These are phyloP conservation scores for Zizania latifolia DNA, from an alignment of 176 grass and related monocot species.

Conservation along the genomic window DNA sequence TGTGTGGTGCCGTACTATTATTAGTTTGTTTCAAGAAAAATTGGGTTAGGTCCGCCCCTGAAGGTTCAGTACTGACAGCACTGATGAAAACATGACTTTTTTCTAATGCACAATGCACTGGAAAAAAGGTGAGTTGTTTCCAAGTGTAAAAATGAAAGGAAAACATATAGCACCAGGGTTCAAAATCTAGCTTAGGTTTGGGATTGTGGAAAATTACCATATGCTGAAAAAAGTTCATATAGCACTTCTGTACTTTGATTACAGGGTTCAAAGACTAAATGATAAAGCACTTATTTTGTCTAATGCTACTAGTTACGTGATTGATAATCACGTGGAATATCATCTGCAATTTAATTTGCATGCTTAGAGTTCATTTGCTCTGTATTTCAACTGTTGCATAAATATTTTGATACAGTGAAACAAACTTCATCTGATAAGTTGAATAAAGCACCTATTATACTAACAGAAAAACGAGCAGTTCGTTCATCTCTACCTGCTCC, in stretches of 20 bases:
- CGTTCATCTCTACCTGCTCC: neutral
- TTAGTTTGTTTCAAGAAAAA: too few species aligned
- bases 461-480: neutral
- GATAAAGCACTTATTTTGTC: neutral
- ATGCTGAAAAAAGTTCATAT: neutral
- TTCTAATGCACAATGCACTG: neutral
- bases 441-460: neutral
- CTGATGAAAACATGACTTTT: neutral
- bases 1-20: too few species aligned
- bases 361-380: neutral
- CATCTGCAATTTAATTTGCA: neutral
- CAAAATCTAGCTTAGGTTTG: neutral
- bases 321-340: neutral
- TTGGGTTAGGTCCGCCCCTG: too few species aligned
- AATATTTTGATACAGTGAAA: neutral
- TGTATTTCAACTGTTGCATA: neutral
- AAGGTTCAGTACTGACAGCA: neutral
- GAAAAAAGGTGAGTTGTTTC: too few species aligned
- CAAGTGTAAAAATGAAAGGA: neutral
- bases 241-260: neutral
- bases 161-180: neutral
- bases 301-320: neutral
- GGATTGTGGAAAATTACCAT: too few species aligned
- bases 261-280: neutral
- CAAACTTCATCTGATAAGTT: neutral